Evolutionary conservation across 2,329 filamentous ascomycete genomes (phyloP).

Genomic region (Amphichorda felina): DNA sequence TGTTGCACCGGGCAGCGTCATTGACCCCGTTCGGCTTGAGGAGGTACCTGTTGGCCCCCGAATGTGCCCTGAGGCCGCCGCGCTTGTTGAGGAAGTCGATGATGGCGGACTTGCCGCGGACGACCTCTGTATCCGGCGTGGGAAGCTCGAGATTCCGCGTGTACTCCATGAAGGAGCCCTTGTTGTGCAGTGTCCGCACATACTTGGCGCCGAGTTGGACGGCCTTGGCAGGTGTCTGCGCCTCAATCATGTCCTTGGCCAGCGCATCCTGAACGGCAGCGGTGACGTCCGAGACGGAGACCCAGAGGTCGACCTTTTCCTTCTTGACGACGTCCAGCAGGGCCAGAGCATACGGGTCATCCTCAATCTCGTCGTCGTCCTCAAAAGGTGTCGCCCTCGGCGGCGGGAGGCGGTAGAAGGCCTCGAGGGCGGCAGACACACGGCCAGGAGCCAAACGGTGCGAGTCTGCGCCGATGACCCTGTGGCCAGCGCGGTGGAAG

Average conservation of each 20-base stretch:
- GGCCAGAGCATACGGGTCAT: slow-evolving; percentile 39
- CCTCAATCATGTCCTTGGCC: slow-evolving; percentile 49
- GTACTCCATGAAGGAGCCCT: slow-evolving; percentile 52
- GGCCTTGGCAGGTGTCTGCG: slow-evolving; percentile 43
- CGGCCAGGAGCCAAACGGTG: slow-evolving; percentile 39
- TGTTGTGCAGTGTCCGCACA: slow-evolving; percentile 49
- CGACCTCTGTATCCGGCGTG: slow-evolving; percentile 37
- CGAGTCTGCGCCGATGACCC: slow-evolving; percentile 62
- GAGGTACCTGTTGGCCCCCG: slow-evolving; percentile 36
- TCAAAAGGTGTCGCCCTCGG: slow-evolving; percentile 5
- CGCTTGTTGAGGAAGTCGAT: slow-evolving; percentile 34
- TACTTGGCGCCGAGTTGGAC: slow-evolving; percentile 50
- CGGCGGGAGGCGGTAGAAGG: slow-evolving; percentile 36
- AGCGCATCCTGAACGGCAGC: slow-evolving; percentile 55
- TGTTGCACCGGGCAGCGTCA: slow-evolving; percentile 44
- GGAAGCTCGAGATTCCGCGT: slow-evolving; percentile 40
- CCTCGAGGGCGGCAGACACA: slow-evolving; percentile 42
- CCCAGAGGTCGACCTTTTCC: slow-evolving; percentile 59
- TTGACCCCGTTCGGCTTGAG: slow-evolving; percentile 56
- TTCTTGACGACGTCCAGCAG: slow-evolving; percentile 45
- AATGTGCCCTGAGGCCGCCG: slow-evolving; percentile 8
- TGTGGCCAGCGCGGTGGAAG: slow-evolving; percentile 52
- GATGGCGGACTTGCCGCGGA: slow-evolving; percentile 40
- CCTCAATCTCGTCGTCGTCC: slow-evolving; percentile 4
- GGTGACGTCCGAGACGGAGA: slow-evolving; percentile 59